Evolutionary conservation across 345 rosid species (phyloP), one percentile per base, ranked within the genome.

Genomic region (Pistacia integerrima): DNA sequence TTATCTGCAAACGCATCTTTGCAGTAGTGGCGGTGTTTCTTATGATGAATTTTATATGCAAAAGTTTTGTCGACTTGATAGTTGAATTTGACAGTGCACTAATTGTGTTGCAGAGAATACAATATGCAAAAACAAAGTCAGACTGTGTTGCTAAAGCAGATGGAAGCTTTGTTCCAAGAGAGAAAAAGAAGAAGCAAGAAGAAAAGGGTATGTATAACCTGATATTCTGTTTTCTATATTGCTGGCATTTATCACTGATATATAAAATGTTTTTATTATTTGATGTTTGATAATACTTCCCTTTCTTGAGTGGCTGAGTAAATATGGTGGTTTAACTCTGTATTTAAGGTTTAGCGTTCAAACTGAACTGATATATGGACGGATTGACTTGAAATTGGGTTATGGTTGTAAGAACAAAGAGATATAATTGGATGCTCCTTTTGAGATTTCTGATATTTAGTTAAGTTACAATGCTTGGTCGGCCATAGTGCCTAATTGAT

Each of bases 111-210:
- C 90, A 94, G 99, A 84, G 93, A 58, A 89, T 97, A 75, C 98
- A 97, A 77, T 97, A 89, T 65, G 97, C 97, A 73, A 97, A 91
- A 84, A 78, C 89, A 67, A 97, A 90, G 85, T 90, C 97, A 1
- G 98, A 97, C 81, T 97, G 97, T 85, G 56, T 94, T 62, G 85
- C 91, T 79, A 93, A 94, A 82, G 94, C 81, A 0, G 98, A 94
- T 68, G 98, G 98, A 79, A 87, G 90, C 76, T 94, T 81, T 41
- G 89, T 89, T 75, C 88, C 92, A 11, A 88, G 86, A 76, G 98
- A 92, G 78, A 97, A 92, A 91, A 97, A 92, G 87, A 97, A 84
- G 86, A 94, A 88, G 87, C 97, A 97, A 82, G 97, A 97, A 78
- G 98, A 94, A 36, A 94, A 91, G 87, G 94, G 98, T 94, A 66